Percentiles rank a stretch among this genome's conserved stretches.
phyloP scores from a whole-genome alignment of 352 stramenopile species.

The Lagenidium giganteum region DNA sequence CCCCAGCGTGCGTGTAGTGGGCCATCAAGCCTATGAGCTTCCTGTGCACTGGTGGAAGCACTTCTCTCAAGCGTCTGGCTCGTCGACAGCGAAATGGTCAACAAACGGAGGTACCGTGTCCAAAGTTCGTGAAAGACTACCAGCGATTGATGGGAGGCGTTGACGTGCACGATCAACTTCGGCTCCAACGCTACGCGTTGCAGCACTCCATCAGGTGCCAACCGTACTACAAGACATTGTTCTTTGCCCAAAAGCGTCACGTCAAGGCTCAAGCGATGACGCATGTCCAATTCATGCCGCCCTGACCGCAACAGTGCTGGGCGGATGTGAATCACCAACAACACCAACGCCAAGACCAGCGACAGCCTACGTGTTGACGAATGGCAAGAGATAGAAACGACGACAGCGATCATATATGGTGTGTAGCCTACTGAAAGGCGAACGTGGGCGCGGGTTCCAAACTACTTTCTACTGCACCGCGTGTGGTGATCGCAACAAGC shows the following conservation, averaged over 20 bases:
- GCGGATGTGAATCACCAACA: no score
- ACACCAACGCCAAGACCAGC: no score
- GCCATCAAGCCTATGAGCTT: slow-evolving; percentile 18
- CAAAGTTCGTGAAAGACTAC: slow-evolving; percentile 12
- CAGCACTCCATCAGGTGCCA: slow-evolving; percentile 2
- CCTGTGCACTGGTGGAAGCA: slow-evolving; percentile 10
- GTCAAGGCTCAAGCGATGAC: no score
- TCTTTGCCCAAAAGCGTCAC: no score
- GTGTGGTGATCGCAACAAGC: slow-evolving; percentile 9
- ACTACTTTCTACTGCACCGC: slow-evolving; percentile 18
- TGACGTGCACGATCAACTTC: slow-evolving; percentile 10
- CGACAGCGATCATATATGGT: slow-evolving; percentile 11
- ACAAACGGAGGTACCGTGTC: slow-evolving; percentile 9
- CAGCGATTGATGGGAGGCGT: slow-evolving; percentile 13
- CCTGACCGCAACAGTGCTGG: no score
- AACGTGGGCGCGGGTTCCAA: slow-evolving; percentile 13
- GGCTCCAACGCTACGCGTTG: slow-evolving; percentile 7
- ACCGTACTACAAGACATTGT: slow-evolving; percentile 10
- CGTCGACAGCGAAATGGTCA: no score
- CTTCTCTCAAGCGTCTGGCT: no score
- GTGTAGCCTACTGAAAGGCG: slow-evolving; percentile 4
- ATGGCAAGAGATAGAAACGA: no score
- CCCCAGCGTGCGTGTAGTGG: slow-evolving; percentile 9
- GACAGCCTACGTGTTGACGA: no score
- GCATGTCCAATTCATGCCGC: no score